Percentiles rank a stretch among this genome's conserved stretches.
These are phyloP conservation scores for Trypanosomatidae sp. DNA, from an alignment of 208 protist species.

Conservation along the genomic window DNA sequence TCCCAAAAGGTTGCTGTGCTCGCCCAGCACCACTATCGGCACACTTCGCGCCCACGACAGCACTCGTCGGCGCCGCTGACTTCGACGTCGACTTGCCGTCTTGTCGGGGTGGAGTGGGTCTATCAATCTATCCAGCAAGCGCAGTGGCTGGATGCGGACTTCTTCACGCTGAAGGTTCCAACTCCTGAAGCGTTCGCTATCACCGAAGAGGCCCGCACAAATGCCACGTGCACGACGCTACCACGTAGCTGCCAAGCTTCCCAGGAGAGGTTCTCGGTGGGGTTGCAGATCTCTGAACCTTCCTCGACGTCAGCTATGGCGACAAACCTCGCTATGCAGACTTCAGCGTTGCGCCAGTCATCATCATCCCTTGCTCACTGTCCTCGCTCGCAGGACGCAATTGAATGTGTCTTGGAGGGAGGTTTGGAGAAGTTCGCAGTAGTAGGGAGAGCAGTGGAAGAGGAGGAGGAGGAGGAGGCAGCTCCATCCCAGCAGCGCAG, in stretches of 20 bases:
- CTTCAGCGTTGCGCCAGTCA: neutral
- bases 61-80: neutral
- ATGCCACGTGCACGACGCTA: neutral
- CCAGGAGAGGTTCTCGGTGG: neutral
- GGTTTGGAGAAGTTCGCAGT: neutral
- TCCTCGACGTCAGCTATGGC: constrained; percentile 1
- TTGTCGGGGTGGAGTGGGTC: constrained; percentile 61
- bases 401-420: neutral
- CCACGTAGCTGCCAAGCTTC: neutral
- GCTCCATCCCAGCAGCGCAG: constrained; percentile 20
- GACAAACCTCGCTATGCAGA: constrained; percentile 1
- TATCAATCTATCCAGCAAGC: constrained; percentile 35
- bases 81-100: constrained; percentile 28
- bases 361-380: neutral
- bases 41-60: constrained; percentile 6
- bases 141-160: constrained; percentile 50
- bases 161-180: constrained; percentile 41
- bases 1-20: constrained; percentile 43
- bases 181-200: constrained; percentile 22
- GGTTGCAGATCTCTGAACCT: no score
- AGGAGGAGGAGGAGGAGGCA: constrained; percentile 16
- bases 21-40: constrained; percentile 9
- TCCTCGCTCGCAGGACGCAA: neutral
- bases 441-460: constrained; percentile 1
- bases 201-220: neutral